A percentile compares a stretch with the other conserved stretches of the same genome.
Evolutionary conservation across 441 rosid genomes (phyloP).

Genomic region (Rhodomyrtus psidioides): DNA sequence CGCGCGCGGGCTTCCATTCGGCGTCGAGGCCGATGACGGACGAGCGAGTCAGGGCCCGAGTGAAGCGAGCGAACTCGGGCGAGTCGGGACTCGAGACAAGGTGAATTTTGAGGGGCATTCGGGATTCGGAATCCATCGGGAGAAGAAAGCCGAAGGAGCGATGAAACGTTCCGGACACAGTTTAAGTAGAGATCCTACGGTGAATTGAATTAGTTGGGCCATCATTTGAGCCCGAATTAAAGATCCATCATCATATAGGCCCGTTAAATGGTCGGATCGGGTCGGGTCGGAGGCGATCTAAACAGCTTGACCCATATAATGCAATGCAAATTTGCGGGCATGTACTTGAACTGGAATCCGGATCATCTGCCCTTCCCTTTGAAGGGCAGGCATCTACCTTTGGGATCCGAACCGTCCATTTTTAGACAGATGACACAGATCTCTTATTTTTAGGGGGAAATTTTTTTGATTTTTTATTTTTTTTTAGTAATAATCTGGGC

Average conservation of each 20-base stretch:
- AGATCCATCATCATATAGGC: no score
- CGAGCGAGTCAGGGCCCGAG: slow-evolving; percentile 39
- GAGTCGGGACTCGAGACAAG: slow-evolving; percentile 49
- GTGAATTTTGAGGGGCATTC: slow-evolving; percentile 31
- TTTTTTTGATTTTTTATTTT: no score
- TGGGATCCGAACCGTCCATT: no score
- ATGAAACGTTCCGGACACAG: background rate
- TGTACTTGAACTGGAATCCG: no score
- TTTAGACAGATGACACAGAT: no score
- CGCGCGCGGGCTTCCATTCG: slow-evolving; percentile 67
- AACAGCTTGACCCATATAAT: no score
- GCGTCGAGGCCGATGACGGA: slow-evolving; percentile 69
- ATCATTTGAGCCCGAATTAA: background rate
- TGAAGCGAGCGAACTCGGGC: slow-evolving; percentile 55
- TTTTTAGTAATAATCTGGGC: no score
- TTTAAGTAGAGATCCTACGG: background rate
- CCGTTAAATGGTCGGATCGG: background rate
- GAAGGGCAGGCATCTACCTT: no score
- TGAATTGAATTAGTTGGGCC: background rate
- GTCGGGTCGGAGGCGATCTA: no score
- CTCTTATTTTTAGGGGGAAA: no score
- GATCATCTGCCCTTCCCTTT: no score
- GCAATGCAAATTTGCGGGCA: no score
- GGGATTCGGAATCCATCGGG: background rate
- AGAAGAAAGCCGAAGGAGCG: slow-evolving; percentile 20